These are phyloP conservation scores for Penicillium arizonense DNA, from an alignment of 495 filamentous ascomycete genomes.

Conservation along the genomic window DNA sequence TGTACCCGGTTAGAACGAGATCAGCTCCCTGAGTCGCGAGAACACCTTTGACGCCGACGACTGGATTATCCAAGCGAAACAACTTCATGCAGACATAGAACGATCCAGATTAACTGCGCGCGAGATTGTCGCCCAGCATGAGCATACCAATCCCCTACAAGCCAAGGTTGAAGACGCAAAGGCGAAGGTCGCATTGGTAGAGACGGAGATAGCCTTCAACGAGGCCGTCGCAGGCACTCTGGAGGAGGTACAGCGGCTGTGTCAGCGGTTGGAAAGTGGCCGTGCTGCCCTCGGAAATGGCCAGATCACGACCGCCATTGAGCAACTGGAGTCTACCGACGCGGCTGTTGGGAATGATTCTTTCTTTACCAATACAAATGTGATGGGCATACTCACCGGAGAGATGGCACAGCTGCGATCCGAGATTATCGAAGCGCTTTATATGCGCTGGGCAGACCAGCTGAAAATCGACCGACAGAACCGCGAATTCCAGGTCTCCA, in stretches of 20 bases:
- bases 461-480: conserved; percentile 52
- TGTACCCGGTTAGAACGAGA: conserved; percentile 54
- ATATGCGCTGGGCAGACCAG: conserved; percentile 47
- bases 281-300: conserved; percentile 46
- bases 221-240: conserved; percentile 62
- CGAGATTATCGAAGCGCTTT: conserved; percentile 33
- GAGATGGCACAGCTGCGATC: conserved; percentile 30
- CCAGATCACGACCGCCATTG: conserved; percentile 52
- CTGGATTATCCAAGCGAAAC: conserved; percentile 81
- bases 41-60: conserved; percentile 74
- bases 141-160: conserved; percentile 59
- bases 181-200: conserved; percentile 67
- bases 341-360: conserved; percentile 34
- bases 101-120: conserved; percentile 67
- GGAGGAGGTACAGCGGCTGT: conserved; percentile 52
- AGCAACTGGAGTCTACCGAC: conserved; percentile 55
- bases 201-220: conserved; percentile 76
- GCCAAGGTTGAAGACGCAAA: conserved; percentile 62
- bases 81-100: conserved; percentile 79
- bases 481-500: conserved; percentile 46
- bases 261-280: conserved; percentile 41
- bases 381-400: conserved; percentile 34
- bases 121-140: conserved; percentile 70
- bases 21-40: conserved; percentile 68
- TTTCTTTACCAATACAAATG: conserved; percentile 38